These are phyloP conservation scores for Leccinum barrowsii DNA, from an alignment of 768 basidiomycete genomes.

Conservation along the genomic window DNA sequence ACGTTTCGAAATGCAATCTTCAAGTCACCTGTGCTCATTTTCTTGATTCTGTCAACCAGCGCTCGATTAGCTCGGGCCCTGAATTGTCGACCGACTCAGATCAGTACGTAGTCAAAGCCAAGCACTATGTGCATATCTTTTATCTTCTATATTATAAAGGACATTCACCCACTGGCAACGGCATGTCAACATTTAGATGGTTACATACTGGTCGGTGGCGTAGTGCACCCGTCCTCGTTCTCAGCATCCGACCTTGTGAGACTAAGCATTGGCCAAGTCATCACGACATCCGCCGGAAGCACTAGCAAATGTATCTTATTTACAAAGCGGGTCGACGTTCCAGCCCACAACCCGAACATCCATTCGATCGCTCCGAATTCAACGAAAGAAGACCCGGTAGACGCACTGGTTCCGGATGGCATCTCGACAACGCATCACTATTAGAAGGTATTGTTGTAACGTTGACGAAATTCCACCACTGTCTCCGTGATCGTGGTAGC, in stretches of 20 bases:
- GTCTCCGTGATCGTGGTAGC: neutral
- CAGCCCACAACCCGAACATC: neutral
- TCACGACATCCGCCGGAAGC: neutral
- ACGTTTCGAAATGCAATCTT: neutral
- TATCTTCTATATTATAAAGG: too few species aligned
- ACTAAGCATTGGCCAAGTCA: neutral
- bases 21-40: neutral
- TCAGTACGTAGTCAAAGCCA: neutral
- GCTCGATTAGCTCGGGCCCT: neutral
- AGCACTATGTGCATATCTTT: neutral
- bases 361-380: neutral
- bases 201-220: neutral
- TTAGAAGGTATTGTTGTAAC: neutral
- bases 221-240: neutral
- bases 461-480: neutral
- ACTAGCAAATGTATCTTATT: conserved; percentile 82
- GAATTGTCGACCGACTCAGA: neutral
- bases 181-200: too few species aligned
- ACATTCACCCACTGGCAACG: neutral
- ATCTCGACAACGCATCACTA: neutral
- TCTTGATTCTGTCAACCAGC: neutral
- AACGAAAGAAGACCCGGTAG: neutral
- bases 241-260: neutral
- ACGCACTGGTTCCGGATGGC: neutral
- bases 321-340: neutral